Evolutionary conservation across 2,329 filamentous ascomycete species (phyloP).

Genomic region (Neonectria ditissima): DNA sequence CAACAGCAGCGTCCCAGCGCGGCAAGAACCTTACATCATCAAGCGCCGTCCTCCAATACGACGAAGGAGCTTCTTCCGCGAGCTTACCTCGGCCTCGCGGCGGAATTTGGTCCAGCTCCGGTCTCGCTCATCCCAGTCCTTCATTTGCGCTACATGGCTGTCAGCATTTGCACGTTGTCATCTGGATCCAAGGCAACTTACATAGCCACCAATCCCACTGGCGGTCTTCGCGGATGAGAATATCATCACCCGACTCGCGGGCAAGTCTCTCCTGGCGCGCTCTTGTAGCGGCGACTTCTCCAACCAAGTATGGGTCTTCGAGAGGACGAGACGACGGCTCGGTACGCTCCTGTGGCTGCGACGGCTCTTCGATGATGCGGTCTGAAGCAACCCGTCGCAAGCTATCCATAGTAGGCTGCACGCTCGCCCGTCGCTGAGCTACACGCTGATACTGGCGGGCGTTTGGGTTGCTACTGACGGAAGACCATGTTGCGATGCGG

Average conservation of each 20-base stretch:
- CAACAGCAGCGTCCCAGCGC: constrained; percentile 39
- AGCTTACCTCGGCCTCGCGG: constrained; percentile 50
- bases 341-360: constrained; percentile 30
- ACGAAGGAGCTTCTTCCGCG: constrained; percentile 54
- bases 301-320: constrained; percentile 76
- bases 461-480: constrained; percentile 63
- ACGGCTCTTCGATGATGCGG: constrained; percentile 27
- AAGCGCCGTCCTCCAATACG: constrained; percentile 53
- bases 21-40: constrained; percentile 39
- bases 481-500: constrained; percentile 72
- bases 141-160: constrained; percentile 60
- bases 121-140: constrained; percentile 63
- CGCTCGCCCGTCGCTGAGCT: constrained; percentile 69
- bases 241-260: constrained; percentile 66
- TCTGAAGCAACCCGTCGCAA: constrained; percentile 40
- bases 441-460: constrained; percentile 73
- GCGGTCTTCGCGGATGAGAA: constrained; percentile 67
- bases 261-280: constrained; percentile 68
- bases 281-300: constrained; percentile 70
- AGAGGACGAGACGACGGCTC: constrained; percentile 59
- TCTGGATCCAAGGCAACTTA: constrained; percentile 49
- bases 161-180: constrained; percentile 27
- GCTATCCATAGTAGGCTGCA: constrained; percentile 45
- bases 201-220: constrained; percentile 72
- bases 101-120: constrained; percentile 60